Conservation (phyloP, 1,139 yeast species). For the Kodamaea plutei region DNA sequence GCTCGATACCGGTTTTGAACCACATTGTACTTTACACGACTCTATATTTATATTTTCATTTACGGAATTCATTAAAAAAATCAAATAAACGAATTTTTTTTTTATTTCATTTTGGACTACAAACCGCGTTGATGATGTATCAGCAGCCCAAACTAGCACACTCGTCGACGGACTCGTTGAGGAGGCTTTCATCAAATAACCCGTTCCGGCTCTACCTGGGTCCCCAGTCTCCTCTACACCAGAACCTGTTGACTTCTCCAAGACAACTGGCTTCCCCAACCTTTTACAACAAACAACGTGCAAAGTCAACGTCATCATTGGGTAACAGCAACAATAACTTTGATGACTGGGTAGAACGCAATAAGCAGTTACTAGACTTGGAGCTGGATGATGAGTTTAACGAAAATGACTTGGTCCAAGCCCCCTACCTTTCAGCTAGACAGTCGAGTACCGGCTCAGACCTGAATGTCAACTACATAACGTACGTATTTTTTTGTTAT, state of each 20-base stretch:
- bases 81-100: too few relatives aligned
- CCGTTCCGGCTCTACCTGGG: constrained; percentile 44
- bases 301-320: constrained; percentile 8
- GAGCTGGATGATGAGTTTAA: constrained; percentile 41
- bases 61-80: too few relatives aligned
- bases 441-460: constrained; percentile 36
- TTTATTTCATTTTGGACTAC: too few relatives aligned
- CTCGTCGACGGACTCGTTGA: constrained; percentile 34
- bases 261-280: too few relatives aligned
- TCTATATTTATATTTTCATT: too few relatives aligned
- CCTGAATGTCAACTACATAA: constrained; percentile 34
- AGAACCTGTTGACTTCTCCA: too few relatives aligned
- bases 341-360: constrained; percentile 51
- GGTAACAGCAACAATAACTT: constrained; percentile 21
- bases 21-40: neutral
- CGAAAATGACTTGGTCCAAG: constrained; percentile 1
- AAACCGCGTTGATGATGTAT: constrained; percentile 30
- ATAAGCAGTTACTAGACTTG: constrained; percentile 39
- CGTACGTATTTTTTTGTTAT: constrained; percentile 26
- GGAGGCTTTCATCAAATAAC: constrained; percentile 55
- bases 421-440: constrained; percentile 10
- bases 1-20: neutral
- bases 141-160: constrained; percentile 37
- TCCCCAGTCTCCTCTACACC: constrained; percentile 5
- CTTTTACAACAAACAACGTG: constrained; percentile 6